phyloP scores from a whole-genome alignment of 495 filamentous ascomycete species.

The Barbatosphaeria neglecta region DNA sequence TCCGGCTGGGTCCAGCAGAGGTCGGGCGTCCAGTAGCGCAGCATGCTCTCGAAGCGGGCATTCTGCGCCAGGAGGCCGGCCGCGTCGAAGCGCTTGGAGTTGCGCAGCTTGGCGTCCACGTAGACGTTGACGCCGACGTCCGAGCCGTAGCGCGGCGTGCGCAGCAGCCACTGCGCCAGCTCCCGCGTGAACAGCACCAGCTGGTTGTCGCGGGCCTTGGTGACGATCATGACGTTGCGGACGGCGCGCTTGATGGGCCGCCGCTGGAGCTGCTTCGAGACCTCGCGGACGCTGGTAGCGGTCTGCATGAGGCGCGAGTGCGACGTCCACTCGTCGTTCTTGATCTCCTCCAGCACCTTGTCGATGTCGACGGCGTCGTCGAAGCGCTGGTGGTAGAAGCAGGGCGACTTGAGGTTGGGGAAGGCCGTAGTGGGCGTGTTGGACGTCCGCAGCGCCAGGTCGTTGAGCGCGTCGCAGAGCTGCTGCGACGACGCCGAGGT shows the following conservation, averaged over 20 bases:
- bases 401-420: slow-evolving; percentile 69
- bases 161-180: slow-evolving; percentile 74
- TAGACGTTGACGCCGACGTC: slow-evolving; percentile 80
- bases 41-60: slow-evolving; percentile 60
- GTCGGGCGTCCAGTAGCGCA: slow-evolving; percentile 89
- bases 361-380: slow-evolving; percentile 93
- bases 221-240: slow-evolving; percentile 87
- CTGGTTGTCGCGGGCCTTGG: slow-evolving; percentile 86
- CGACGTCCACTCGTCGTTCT: slow-evolving; percentile 78
- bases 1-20: slow-evolving; percentile 83
- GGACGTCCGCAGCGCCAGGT: slow-evolving; percentile 36
- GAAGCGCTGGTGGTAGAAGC: slow-evolving; percentile 94
- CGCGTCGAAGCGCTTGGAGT: slow-evolving; percentile 78
- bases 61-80: slow-evolving; percentile 58
- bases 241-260: slow-evolving; percentile 80
- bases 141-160: slow-evolving; percentile 69
- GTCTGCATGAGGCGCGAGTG: slow-evolving; percentile 91
- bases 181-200: slow-evolving; percentile 78
- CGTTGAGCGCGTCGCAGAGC: slow-evolving; percentile 54
- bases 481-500: slow-evolving; percentile 45
- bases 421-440: slow-evolving; percentile 50
- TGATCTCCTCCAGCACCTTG: slow-evolving; percentile 88
- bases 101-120: slow-evolving; percentile 80
- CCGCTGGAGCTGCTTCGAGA: slow-evolving; percentile 84
- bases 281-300: slow-evolving; percentile 85